Percentiles rank a stretch among this genome's conserved stretches.
phyloP scores from a whole-genome alignment of 2,329 filamentous ascomycete genomes.

The Neopestalotiopsis sp. region DNA sequence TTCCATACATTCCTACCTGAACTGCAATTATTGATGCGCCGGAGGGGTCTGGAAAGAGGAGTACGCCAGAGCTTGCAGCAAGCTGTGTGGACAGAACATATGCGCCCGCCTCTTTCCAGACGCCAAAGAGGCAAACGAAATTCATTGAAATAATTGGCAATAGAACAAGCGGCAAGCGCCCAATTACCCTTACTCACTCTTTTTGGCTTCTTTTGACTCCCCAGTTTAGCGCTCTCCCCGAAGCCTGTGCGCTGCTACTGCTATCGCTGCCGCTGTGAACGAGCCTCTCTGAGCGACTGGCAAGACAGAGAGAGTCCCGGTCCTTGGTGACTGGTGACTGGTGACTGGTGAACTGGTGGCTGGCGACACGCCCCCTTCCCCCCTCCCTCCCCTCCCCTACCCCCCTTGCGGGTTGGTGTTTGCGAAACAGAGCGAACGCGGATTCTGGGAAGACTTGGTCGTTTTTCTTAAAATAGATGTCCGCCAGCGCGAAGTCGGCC shows the following conservation, averaged over 20 bases:
- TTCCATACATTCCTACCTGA: neutral
- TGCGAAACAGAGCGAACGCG: conserved; percentile 25
- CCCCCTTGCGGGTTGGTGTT: conserved; percentile 21
- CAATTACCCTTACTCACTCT: neutral
- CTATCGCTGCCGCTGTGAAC: neutral
- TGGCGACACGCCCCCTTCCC: neutral
- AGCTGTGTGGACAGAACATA: neutral
- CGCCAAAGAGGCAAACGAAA: neutral
- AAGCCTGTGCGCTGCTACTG: neutral
- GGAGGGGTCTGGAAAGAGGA: neutral
- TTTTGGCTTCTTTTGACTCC: neutral
- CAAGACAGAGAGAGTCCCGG: too few species aligned
- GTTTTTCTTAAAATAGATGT: conserved; percentile 22
- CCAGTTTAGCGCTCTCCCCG: neutral
- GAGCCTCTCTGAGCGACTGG: neutral
- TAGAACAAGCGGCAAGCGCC: neutral
- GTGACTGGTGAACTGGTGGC: neutral
- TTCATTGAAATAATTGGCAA: neutral
- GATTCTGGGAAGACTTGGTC: conserved; percentile 19
- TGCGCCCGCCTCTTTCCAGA: neutral
- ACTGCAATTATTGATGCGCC: neutral
- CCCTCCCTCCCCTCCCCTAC: neutral
- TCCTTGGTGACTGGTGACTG: neutral
- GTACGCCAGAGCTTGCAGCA: neutral
- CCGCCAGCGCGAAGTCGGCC: conserved; percentile 23